Percentiles rank a stretch among this genome's conserved stretches.
Evolutionary conservation across 768 basidiomycete genomes (phyloP).

Genomic region (Auriculariales sp.): DNA sequence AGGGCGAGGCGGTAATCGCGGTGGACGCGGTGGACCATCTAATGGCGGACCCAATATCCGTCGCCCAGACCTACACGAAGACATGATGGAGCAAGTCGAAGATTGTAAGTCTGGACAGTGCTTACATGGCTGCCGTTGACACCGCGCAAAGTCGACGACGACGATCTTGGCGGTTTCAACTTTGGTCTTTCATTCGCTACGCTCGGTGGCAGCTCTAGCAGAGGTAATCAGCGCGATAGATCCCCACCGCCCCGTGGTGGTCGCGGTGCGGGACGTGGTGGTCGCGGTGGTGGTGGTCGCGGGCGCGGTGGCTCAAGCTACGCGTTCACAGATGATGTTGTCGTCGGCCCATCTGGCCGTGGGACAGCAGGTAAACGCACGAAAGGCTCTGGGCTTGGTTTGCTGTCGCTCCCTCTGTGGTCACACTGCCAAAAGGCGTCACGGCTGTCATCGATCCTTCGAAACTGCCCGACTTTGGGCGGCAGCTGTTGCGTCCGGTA

Average conservation of each 20-base stretch:
- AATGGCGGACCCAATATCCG: neutral
- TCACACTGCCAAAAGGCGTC: neutral
- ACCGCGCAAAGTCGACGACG: neutral
- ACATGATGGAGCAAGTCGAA: neutral
- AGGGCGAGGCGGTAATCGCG: neutral
- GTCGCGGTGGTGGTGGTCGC: slow-evolving; percentile 12
- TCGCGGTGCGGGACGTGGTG: neutral
- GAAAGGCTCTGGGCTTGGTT: neutral
- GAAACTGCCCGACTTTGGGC: slow-evolving; percentile 34
- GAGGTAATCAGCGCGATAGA: no score
- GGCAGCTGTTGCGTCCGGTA: slow-evolving; percentile 54
- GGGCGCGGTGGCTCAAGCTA: slow-evolving; percentile 7
- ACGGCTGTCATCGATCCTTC: slow-evolving; percentile 22
- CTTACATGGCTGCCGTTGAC: neutral
- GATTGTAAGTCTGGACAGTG: neutral
- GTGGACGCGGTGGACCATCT: no score
- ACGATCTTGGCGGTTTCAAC: slow-evolving; percentile 1
- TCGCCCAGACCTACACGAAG: neutral
- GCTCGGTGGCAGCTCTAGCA: neutral
- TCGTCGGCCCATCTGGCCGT: neutral
- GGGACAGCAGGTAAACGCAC: neutral
- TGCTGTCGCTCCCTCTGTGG: neutral
- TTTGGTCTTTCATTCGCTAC: neutral
- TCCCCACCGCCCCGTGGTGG: neutral
- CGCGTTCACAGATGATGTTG: neutral